Base-by-base conservation (phyloP, 345 rosid species). In the Moringa oleifera region DNA sequence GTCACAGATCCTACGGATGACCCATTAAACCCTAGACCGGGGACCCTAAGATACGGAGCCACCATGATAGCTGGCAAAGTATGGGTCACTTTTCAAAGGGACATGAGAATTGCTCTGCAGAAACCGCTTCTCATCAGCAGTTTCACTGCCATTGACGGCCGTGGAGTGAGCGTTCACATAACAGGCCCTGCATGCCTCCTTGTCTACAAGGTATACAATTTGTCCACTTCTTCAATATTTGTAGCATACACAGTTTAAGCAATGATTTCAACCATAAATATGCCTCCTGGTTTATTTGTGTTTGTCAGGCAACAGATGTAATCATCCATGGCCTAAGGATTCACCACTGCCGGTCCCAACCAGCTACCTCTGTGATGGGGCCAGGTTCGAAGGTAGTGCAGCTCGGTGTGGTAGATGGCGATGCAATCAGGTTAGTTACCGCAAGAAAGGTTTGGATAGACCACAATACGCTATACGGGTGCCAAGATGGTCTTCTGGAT, bases 401-500 rank as follows among this genome's bases (percentile, higher is more conserved):
- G 17, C 56, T 87, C 0, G 92, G 86, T 46, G 61, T 74, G 0
- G 79, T 79, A 31, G 96, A 89, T 0, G 96, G 86, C 0, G 95
- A 91, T 20, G 90, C 89, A 1, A 87, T 87, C 59, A 75, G 95
- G 65, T 49, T 85, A 46, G 81, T 87, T 51, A 74, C 76, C 2
- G 83, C 91, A 16, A 81, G 81, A 20, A 80, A 83, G 71, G 77
- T 85, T 18, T 81, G 93, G 95, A 85, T 89, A 20, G 93, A 87
- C 68, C 96, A 89, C 64, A 89, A 82, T 57, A 87, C 91, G 2
- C 71, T 84, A 15, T 86, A 80, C 22, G 68, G 77, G 11, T 83
- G 90, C 33, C 77, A 83, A 51, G 90, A 88, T 2, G 90, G 95
- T 12, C 77, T 88, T 8, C 60, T 88, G 0, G 94, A 91, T 20